Base-by-base conservation (phyloP, 805 yeast genomes). In the Torulaspora microellipsoides region DNA sequence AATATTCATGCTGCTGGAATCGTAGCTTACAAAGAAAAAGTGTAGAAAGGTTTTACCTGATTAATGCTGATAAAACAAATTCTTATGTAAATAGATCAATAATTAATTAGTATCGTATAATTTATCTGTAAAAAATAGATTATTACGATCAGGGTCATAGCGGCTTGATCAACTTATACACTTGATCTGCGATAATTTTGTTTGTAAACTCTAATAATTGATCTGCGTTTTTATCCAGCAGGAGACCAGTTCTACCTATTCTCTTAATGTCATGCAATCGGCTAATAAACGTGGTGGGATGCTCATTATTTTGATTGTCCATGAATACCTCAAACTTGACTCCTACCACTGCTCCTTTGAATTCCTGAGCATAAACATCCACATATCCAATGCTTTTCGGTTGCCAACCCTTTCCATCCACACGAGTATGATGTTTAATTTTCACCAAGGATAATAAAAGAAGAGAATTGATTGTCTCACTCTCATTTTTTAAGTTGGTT, bases 1-100 rank as follows among this genome's bases (percentile, higher is more conserved):
- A 80, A 81, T 57, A 74, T 93, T 36, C 81, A 91, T 29, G 77
- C 88, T 52, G 90, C 95, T 25, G 84, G 90, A 3, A 62, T 85
- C 32, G 60, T 80, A 14, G 75, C 81, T 8, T 73, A 58, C 43
- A 43, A 43, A 20, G 30, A 34, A 28, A 15, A 11, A 28, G 13
- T 25, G 20, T 33, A n/a, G 15, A 12, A 14, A 14, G 34, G 10
- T 33, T 33, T 11, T 17, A 20, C 25, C 7, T 20, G 25, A 20
- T 20, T 20, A 20, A 20, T 4, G 25, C 8, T 3, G 4, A 20
- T 20, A 4, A 20, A 20, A 20, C 8, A 20, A 20, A 20, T 6
- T 4, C 4, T 6, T 20, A 20, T 20, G 25, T 20, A 20, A 20
- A 20, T 20, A 20, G 25, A 20, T 20, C 25, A 20, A 20, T 20